Evolutionary conservation across 139 green algal species (phyloP).

Genomic region (Picochlorum sp.): DNA sequence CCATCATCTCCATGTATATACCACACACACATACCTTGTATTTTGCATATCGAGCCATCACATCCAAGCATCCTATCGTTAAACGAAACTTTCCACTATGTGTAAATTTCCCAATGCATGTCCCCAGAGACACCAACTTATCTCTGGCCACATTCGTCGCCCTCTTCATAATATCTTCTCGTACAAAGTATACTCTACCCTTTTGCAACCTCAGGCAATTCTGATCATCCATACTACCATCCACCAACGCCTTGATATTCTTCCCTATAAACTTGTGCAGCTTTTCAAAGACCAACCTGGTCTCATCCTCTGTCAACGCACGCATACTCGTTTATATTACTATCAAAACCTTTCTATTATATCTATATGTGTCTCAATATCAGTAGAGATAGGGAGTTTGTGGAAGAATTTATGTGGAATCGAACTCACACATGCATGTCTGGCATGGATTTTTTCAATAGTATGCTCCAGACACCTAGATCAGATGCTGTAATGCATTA

Average conservation of each 20-base stretch:
- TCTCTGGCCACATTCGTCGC: constrained; percentile 82
- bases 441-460: too few species aligned
- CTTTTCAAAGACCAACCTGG: constrained; percentile 95
- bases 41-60: constrained; percentile 85
- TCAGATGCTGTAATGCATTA: too few species aligned
- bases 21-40: constrained; percentile 71
- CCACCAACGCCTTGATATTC: constrained; percentile 88
- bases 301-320: constrained; percentile 66
- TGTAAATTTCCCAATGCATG: constrained; percentile 92
- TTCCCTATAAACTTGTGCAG: constrained; percentile 97
- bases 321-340: constrained; percentile 19
- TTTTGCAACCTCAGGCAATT: constrained; percentile 89
- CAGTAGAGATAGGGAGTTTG: too few species aligned
- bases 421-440: too few species aligned
- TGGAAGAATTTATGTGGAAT: too few species aligned
- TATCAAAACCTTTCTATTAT: too few species aligned
- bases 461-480: too few species aligned
- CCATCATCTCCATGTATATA: not conserved
- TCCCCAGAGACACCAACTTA: constrained; percentile 85
- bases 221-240: constrained; percentile 56
- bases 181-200: constrained; percentile 94
- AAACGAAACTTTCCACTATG: constrained; percentile 92
- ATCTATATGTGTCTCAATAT: too few species aligned
- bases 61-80: constrained; percentile 81
- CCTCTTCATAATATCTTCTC: constrained; percentile 80